A percentile compares a stretch with the other conserved stretches of the same genome.
These are phyloP conservation scores for Croton laevigatus DNA, from an alignment of 441 rosid genomes.

Conservation along the genomic window DNA sequence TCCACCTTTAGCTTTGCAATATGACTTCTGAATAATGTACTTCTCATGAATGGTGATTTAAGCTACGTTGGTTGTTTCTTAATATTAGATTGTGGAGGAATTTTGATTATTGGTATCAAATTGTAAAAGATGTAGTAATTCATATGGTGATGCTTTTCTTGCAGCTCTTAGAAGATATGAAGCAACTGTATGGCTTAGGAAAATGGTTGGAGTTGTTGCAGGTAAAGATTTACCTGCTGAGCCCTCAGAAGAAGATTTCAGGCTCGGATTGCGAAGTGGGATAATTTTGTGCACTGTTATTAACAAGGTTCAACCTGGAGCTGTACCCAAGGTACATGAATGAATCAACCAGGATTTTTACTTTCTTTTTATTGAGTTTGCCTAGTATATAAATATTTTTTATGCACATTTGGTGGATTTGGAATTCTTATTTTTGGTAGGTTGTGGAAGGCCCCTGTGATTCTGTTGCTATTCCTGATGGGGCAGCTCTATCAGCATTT, in stretches of 20 bases:
- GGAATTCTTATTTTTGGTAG: slow-evolving; percentile 28
- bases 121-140: neutral
- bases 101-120: neutral
- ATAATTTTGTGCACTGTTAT: slow-evolving; percentile 75
- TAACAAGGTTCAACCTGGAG: slow-evolving; percentile 79
- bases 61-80: neutral
- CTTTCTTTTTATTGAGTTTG: neutral
- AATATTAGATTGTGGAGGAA: neutral
- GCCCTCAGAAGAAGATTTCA: slow-evolving; percentile 82
- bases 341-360: neutral
- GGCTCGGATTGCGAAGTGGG: slow-evolving; percentile 86
- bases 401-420: neutral
- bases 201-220: slow-evolving; percentile 67
- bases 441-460: slow-evolving; percentile 87
- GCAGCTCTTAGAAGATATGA: slow-evolving; percentile 69
- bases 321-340: slow-evolving; percentile 60
- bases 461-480: slow-evolving; percentile 66
- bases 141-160: neutral
- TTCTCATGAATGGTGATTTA: neutral
- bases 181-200: slow-evolving; percentile 82
- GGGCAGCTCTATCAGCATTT: slow-evolving; percentile 91
- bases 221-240: slow-evolving; percentile 80
- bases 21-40: neutral
- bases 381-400: neutral
- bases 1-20: neutral